These are phyloP conservation scores for Cutaneotrichosporon arboriforme DNA, from an alignment of 1,284 basidiomycete species.

Conservation along the genomic window DNA sequence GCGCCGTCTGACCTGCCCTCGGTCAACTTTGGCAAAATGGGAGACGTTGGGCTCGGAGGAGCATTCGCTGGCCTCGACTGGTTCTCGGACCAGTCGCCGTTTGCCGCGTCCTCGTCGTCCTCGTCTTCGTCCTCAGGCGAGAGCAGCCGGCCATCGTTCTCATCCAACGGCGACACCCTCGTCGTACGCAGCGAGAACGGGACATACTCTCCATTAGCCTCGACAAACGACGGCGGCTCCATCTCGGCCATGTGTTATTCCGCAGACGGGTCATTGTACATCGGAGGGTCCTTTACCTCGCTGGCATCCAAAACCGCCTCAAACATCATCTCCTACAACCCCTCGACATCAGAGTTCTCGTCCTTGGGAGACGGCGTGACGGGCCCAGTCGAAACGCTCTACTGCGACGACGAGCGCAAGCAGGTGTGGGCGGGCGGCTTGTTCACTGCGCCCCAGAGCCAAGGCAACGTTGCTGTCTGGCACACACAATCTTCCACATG, in stretches of 20 bases:
- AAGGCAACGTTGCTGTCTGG: slow-evolving; percentile 72
- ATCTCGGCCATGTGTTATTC: slow-evolving; percentile 41
- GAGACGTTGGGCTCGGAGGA: slow-evolving; percentile 76
- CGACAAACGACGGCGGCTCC: slow-evolving; percentile 38
- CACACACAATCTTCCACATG: slow-evolving; percentile 59
- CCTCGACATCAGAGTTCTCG: slow-evolving; percentile 22
- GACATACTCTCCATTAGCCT: slow-evolving; percentile 24
- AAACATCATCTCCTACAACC: slow-evolving; percentile 38
- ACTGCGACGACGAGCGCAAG: slow-evolving; percentile 66
- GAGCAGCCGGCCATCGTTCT: slow-evolving; percentile 19
- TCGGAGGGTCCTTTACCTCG: slow-evolving; percentile 42
- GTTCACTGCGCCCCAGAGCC: slow-evolving; percentile 54
- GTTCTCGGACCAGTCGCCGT: slow-evolving; percentile 36
- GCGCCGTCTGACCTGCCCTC: slow-evolving; percentile 62
- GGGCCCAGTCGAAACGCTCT: slow-evolving; percentile 68
- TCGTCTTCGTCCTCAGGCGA: slow-evolving; percentile 5
- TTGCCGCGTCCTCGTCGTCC: slow-evolving; percentile 23
- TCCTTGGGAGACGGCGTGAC: slow-evolving; percentile 48
- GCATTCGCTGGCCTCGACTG: slow-evolving; percentile 74
- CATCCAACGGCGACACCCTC: slow-evolving; percentile 35
- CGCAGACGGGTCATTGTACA: slow-evolving; percentile 32
- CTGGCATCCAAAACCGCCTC: slow-evolving; percentile 23
- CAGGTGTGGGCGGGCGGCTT: slow-evolving; percentile 80
- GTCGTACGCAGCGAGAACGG: slow-evolving; percentile 27
- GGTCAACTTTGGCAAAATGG: slow-evolving; percentile 87